phyloP scores from a whole-genome alignment of 1,284 basidiomycete species.

The Cystobasidium pallidum region DNA sequence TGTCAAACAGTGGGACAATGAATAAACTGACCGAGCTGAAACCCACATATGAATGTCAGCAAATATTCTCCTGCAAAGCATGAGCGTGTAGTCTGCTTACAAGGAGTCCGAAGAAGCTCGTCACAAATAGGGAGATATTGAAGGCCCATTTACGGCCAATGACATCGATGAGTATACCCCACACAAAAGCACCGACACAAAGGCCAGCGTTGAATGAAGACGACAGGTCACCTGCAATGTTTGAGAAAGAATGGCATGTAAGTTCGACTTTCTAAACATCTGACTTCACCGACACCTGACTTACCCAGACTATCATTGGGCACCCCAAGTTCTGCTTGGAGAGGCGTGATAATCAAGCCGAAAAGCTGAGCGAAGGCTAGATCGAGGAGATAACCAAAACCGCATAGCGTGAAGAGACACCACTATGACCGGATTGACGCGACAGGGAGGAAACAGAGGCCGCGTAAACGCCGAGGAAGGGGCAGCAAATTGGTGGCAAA shows the following conservation, averaged over 20 bases:
- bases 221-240: constrained; percentile 62
- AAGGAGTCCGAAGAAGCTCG: constrained; percentile 52
- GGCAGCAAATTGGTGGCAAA: constrained; percentile 16
- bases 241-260: not conserved
- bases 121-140: constrained; percentile 65
- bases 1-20: not conserved
- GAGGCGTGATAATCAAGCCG: constrained; percentile 47
- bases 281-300: not conserved
- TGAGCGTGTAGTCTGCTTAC: constrained; percentile 1
- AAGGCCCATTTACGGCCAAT: constrained; percentile 64
- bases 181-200: constrained; percentile 60
- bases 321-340: constrained; percentile 39
- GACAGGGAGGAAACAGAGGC: too few species aligned
- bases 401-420: constrained; percentile 66
- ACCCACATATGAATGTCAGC: not conserved
- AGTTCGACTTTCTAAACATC: too few species aligned
- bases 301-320: constrained; percentile 6
- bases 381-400: constrained; percentile 52
- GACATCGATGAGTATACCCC: constrained; percentile 58
- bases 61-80: too few species aligned
- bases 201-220: constrained; percentile 66
- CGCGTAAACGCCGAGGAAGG: constrained; percentile 7
- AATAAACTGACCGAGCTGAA: constrained; percentile 4
- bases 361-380: constrained; percentile 49
- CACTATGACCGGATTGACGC: constrained; percentile 60